Conservation (phyloP, 805 yeast species). For the Scheffersomyces ergatensis region DNA sequence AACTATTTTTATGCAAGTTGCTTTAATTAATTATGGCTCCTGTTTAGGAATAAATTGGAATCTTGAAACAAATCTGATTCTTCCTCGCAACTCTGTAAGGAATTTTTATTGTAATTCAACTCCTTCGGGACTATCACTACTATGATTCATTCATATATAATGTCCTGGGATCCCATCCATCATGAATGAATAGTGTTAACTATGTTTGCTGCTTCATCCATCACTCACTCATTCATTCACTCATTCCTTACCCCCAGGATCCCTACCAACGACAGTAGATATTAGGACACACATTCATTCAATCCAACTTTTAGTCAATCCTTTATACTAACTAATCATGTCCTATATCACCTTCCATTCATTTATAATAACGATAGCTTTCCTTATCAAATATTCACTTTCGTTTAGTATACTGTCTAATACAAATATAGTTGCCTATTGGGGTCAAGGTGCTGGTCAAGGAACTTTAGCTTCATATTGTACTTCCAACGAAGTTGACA, state of each 20-base stretch:
- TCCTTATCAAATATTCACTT: neutral
- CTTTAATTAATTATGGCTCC: neutral
- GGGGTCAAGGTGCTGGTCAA: conserved; percentile 71
- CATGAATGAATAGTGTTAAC: too few relatives aligned
- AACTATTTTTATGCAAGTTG: too few relatives aligned
- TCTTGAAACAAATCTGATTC: neutral
- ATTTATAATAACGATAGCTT: neutral
- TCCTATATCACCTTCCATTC: neutral
- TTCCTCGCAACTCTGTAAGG: neutral
- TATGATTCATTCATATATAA: neutral
- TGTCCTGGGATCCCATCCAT: too few relatives aligned
- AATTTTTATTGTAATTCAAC: neutral
- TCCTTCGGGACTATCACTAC: neutral
- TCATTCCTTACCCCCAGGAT: too few relatives aligned
- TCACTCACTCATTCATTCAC: too few relatives aligned
- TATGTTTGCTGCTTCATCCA: too few relatives aligned
- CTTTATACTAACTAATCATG: neutral
- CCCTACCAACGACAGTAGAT: too few relatives aligned
- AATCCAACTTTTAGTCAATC: neutral
- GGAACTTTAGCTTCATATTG: conserved; percentile 49
- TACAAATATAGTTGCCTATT: conserved; percentile 71
- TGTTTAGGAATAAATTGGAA: too few relatives aligned
- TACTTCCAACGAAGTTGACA: conserved; percentile 61
- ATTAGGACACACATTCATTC: neutral
- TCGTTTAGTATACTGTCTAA: conserved; percentile 1